phyloP scores from a whole-genome alignment of 192 early-diverging fungal species.

The Coemansia sp. region DNA sequence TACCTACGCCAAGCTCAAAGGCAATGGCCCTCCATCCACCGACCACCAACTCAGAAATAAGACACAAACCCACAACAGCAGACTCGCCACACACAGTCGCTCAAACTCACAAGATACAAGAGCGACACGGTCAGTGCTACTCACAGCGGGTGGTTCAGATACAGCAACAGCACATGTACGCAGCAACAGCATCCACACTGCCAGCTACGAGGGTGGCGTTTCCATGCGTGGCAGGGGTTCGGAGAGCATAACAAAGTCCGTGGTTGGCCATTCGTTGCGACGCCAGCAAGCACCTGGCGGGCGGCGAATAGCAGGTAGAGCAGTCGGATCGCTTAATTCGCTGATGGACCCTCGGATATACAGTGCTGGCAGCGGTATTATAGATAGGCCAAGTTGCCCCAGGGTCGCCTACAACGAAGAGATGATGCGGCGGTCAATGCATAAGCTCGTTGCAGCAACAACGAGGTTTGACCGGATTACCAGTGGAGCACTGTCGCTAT shows the following conservation, averaged over 20 bases:
- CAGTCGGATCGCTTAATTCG: slow-evolving; percentile 7
- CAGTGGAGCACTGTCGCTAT: slow-evolving; percentile 21
- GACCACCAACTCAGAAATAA: not conserved
- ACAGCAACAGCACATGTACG: not conserved
- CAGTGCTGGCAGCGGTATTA: not conserved
- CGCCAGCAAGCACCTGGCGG: not conserved
- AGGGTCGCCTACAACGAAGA: slow-evolving; percentile 26
- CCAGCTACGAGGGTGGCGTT: no score
- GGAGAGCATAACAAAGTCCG: not conserved
- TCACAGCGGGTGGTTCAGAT: no score
- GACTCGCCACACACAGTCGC: no score
- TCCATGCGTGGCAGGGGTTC: not conserved
- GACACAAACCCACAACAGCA: not conserved
- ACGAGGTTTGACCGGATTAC: slow-evolving; percentile 40
- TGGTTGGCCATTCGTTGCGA: not conserved
- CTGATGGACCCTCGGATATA: slow-evolving; percentile 27
- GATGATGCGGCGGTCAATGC: slow-evolving; percentile 40
- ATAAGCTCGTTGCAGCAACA: slow-evolving; percentile 39
- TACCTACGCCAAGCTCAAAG: slow-evolving; percentile 16
- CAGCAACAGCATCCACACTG: not conserved
- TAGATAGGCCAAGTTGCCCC: slow-evolving; percentile 3
- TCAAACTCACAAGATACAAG: not conserved
- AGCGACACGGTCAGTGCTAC: no score
- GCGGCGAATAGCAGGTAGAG: not conserved
- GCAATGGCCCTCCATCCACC: no score